phyloP scores from a whole-genome alignment of 1,284 basidiomycete species.

The Cryptococcus sp. region DNA sequence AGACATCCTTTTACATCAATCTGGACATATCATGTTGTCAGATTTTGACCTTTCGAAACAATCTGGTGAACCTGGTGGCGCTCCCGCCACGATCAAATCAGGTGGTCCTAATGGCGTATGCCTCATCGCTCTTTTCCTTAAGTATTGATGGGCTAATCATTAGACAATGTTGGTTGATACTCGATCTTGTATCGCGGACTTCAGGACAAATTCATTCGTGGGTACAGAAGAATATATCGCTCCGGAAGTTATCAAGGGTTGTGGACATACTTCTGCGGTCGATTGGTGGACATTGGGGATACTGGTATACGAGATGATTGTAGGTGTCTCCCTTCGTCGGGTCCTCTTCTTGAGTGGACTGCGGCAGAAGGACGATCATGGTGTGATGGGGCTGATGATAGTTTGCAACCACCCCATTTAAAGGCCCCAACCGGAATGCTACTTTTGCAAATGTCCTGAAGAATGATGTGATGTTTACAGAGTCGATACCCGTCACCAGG shows the following conservation, averaged over 20 bases:
- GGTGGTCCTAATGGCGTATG: conserved; percentile 80
- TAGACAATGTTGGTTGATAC: conserved; percentile 69
- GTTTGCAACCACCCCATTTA: conserved; percentile 99
- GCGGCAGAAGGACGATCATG: background rate
- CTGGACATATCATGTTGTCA: conserved; percentile 98
- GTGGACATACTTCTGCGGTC: conserved; percentile 95
- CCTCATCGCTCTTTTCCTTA: background rate
- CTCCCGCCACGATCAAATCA: conserved; percentile 85
- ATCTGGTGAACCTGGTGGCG: conserved; percentile 75
- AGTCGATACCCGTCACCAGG: conserved; percentile 76
- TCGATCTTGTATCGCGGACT: conserved; percentile 92
- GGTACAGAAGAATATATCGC: conserved; percentile 99
- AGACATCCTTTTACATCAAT: conserved; percentile 98
- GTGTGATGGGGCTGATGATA: conserved; percentile 43
- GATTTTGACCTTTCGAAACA: conserved; percentile 99
- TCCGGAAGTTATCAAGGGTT: conserved; percentile 95
- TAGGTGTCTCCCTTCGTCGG: conserved; percentile 64
- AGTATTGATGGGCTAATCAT: background rate
- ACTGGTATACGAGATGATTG: conserved; percentile 99
- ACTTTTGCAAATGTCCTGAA: conserved; percentile 95
- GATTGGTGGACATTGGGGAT: conserved; percentile 99
- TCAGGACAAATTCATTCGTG: conserved; percentile 97
- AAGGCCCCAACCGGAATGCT: conserved; percentile 87
- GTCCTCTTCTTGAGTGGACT: too few species aligned
- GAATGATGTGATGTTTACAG: conserved; percentile 81